Conservation (phyloP, 305 asterid species). For the Plantago rigida region DNA sequence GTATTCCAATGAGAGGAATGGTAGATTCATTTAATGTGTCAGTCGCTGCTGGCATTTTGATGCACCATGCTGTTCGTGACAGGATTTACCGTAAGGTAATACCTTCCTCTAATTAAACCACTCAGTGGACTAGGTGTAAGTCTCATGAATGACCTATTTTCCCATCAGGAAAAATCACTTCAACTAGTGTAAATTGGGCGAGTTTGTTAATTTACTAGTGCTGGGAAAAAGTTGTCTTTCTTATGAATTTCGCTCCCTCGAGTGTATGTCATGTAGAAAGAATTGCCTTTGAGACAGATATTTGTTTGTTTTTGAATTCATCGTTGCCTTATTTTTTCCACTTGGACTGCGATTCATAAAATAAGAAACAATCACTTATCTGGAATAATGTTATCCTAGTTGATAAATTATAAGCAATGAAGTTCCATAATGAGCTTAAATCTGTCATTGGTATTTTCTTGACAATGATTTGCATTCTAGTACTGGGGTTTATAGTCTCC, state of each 20-base stretch:
- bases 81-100: slow-evolving; percentile 66
- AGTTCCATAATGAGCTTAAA: neutral
- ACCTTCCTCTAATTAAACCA: slow-evolving; percentile 2
- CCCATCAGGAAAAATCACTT: no score
- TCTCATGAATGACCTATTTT: neutral
- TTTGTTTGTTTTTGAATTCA: neutral
- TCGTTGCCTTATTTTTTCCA: neutral
- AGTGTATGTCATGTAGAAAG: no score
- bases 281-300: neutral
- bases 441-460: neutral
- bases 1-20: slow-evolving; percentile 95
- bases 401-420: neutral
- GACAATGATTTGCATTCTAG: no score
- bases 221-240: no score
- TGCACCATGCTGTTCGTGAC: slow-evolving; percentile 88
- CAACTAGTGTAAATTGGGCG: no score
- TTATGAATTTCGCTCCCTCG: no score
- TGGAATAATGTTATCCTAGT: neutral
- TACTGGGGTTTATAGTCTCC: neutral
- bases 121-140: neutral
- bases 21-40: slow-evolving; percentile 93
- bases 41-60: slow-evolving; percentile 90
- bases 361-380: neutral
- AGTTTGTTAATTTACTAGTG: no score
- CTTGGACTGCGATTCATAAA: neutral